A percentile compares a stretch with the other conserved stretches of the same genome.
Evolutionary conservation across 2,329 filamentous ascomycete species (phyloP).

Genomic region (Trichophyton benhamiae): DNA sequence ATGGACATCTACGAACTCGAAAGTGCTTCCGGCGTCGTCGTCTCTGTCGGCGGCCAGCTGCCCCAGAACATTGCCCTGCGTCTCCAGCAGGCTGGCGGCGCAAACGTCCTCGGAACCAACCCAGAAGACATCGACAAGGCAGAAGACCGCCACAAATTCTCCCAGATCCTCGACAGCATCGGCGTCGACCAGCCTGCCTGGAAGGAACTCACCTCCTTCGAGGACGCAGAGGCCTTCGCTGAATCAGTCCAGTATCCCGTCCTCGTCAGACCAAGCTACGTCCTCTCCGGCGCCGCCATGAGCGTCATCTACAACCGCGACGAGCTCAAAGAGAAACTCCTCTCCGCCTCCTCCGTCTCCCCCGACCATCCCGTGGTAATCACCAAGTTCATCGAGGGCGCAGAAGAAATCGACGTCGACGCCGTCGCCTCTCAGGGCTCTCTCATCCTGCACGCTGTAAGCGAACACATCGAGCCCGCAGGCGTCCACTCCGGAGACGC

Average conservation of each 20-base stretch:
- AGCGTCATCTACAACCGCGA: conserved; percentile 81
- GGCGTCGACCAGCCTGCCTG: conserved; percentile 94
- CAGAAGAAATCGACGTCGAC: conserved; percentile 92
- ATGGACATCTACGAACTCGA: conserved; percentile 99
- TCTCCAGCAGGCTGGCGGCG: conserved; percentile 79
- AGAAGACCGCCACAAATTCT: conserved; percentile 97
- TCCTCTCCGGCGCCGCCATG: conserved; percentile 96
- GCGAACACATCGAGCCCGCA: conserved; percentile 91
- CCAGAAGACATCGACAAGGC: conserved; percentile 94
- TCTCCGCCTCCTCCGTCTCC: conserved; percentile 78
- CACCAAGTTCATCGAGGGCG: conserved; percentile 94
- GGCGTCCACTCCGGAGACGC: conserved; percentile 98
- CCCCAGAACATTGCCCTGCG: conserved; percentile 95
- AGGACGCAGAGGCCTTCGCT: conserved; percentile 79
- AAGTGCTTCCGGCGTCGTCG: conserved; percentile 70
- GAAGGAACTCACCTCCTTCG: conserved; percentile 88
- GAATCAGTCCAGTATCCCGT: conserved; percentile 82
- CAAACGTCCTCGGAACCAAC: conserved; percentile 83
- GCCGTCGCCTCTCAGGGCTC: conserved; percentile 78
- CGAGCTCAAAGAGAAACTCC: conserved; percentile 88
- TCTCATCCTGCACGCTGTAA: conserved; percentile 80
- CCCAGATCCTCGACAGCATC: conserved; percentile 90
- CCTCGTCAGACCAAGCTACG: conserved; percentile 85
- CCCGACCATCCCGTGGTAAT: conserved; percentile 97
- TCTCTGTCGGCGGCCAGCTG: conserved; percentile 89